Evolutionary conservation across 495 filamentous ascomycete species (phyloP), one percentile per base, ranked within the genome.

Genomic region (Glutinoglossum americanum): DNA sequence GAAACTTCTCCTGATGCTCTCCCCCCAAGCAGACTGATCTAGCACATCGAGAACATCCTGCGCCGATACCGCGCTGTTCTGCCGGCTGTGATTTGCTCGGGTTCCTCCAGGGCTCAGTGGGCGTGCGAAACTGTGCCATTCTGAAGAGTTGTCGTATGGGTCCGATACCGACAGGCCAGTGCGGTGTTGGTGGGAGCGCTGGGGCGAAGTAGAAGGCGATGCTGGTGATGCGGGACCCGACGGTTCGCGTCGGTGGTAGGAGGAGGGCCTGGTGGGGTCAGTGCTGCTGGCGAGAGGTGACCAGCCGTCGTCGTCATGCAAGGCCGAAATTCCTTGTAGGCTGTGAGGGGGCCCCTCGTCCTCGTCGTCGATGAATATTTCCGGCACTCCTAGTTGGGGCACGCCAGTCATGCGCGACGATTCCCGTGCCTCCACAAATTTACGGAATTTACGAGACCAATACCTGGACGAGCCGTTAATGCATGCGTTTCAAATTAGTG

Each of bases 1-100:
- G 60, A 92, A 87, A 69, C 88, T 94, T 57, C 87, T 77, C 59
- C 88, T 75, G 54, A 96, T 86, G 73, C 87, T 94, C 69, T 89
- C 83, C 55, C 89, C 85, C 89, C 89, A 96, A 21, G 82, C 85
- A 41, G 87, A 92, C 61, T 87, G 82, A 62, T 86, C 84, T 28
- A 96, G 73, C 63, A 87, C 81, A 57, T 85, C 77, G 70, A 89
- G 78, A 59, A 92, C 83, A 65, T 89, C 83, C 51, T 81, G 77
- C 53, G 83, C 80, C 60, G 81, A 86, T 58, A 90, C 84, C 28
- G 76, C 72, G 64, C 84, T 90, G 60, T 80, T 76, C 1, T 74
- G 72, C 58, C 79, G 63, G 63, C 75, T 75, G 41, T 59, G 48
- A 6, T 39, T 63, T 66, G 19, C 59, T 65, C 4, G 64, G 60